Percentiles rank a stretch among this genome's conserved stretches.
Evolutionary conservation across 148 eudicot genomes (phyloP).

Genomic region (Limonium bicolor): DNA sequence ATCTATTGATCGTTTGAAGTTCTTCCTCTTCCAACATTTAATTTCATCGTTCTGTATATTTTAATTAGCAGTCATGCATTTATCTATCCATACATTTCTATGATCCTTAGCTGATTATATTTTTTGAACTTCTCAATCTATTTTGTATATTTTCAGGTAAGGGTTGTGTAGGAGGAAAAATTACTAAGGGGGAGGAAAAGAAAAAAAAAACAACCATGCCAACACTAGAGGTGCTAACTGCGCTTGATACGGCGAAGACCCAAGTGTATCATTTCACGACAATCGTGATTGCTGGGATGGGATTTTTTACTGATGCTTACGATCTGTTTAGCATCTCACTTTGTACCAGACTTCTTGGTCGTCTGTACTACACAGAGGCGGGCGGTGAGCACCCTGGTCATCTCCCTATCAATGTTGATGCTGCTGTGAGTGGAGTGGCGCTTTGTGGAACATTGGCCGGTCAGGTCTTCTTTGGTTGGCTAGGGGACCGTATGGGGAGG

Average conservation of each 20-base stretch:
- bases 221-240: slow-evolving; percentile 24
- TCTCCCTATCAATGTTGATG: slow-evolving; percentile 35
- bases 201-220: neutral
- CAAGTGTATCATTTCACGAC: slow-evolving; percentile 67
- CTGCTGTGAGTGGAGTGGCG: slow-evolving; percentile 62
- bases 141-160: too few species aligned
- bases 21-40: too few species aligned
- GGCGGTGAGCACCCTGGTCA: slow-evolving; percentile 27
- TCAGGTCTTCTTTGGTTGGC: slow-evolving; percentile 75
- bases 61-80: too few species aligned
- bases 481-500: slow-evolving; percentile 60
- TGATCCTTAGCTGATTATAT: too few species aligned
- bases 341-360: slow-evolving; percentile 53
- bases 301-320: slow-evolving; percentile 75
- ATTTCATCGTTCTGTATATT: too few species aligned
- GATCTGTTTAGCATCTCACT: slow-evolving; percentile 61
- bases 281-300: slow-evolving; percentile 63
- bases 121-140: too few species aligned
- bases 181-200: slow-evolving; percentile 8
- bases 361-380: slow-evolving; percentile 33
- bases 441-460: slow-evolving; percentile 54
- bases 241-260: slow-evolving; percentile 52
- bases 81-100: too few species aligned
- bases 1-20: too few species aligned
- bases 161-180: too few species aligned